phyloP scores from a whole-genome alignment of 257 asterid species.

The Solanum sejunctum region DNA sequence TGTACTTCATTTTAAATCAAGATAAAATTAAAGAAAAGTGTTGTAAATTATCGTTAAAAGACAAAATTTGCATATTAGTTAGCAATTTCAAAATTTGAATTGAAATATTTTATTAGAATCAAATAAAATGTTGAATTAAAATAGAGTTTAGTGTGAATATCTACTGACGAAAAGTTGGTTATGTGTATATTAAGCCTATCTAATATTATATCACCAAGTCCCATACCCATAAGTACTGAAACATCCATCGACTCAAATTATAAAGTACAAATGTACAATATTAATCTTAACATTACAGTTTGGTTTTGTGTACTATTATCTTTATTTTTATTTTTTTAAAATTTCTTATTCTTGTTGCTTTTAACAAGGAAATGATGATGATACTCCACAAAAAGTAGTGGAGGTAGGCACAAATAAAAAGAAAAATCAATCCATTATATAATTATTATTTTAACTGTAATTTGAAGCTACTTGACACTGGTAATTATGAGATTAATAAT shows the following conservation, averaged over 20 bases:
- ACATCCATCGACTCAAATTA: background rate
- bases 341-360: background rate
- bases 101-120: background rate
- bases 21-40: background rate
- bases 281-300: background rate
- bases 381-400: background rate
- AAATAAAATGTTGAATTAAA: no score
- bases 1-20: no score
- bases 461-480: background rate
- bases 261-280: background rate
- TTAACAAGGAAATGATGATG: background rate
- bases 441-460: background rate
- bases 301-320: background rate
- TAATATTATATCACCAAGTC: background rate
- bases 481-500: background rate
- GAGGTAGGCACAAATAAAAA: background rate
- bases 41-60: no score
- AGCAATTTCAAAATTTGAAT: background rate
- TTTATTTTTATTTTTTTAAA: background rate
- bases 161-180: background rate
- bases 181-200: no score
- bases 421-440: background rate
- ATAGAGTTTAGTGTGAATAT: no score
- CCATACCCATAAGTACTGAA: background rate
- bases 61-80: no score